Base-by-base conservation (phyloP, 169 alveolate species). In the Eimeria mitis region DNA sequence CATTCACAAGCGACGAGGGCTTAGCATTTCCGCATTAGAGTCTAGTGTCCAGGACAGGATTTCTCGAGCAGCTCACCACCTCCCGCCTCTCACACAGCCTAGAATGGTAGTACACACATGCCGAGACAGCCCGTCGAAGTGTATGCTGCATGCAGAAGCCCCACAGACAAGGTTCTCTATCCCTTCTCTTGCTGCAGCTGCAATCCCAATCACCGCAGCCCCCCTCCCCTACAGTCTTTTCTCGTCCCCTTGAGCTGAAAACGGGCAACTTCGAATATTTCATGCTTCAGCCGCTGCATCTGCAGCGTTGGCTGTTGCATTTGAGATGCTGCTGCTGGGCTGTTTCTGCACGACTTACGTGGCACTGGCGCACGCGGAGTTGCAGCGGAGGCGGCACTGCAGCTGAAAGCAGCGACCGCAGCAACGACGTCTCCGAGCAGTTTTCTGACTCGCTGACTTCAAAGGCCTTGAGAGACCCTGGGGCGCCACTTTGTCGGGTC, bases 301-400 rank as follows among this genome's bases (percentile, higher is more conserved):
- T n/a, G 49, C 83, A 16, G 83, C 56, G 16, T 7, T 40, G 2
- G 88, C 63, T 47, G 88, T 13, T 8, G 88, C 68, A 47, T 56
- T 59, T 75, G 34, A 56, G 23, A 44, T 68, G 83, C 31, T 71
- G 52, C 88, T 25, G 8, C 88, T 9, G 44, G 5, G 19, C 75
- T 65, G 75, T 40, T 65, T 37, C 40, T 47, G 68, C 63, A 44
- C 37, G 68, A 3, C 90, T 49, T 40, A 83, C 90, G 54, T 83
- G 90, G 52, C 59, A 28, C 54, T 52, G 40, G 34, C 90, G 52
- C 21, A 83, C 52, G 52, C 90, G 70, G 16, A 83, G 52, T 54
- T 83, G 90, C 90, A 83, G 49, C 90, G 70, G 75, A 5, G 90
- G 75, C 75, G 90, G 90, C 70, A 83, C 90, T 34, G 90, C 90